Evolutionary conservation across 73 alveolate genomes (phyloP).

Genomic region (Paramecium tetraurelia): DNA sequence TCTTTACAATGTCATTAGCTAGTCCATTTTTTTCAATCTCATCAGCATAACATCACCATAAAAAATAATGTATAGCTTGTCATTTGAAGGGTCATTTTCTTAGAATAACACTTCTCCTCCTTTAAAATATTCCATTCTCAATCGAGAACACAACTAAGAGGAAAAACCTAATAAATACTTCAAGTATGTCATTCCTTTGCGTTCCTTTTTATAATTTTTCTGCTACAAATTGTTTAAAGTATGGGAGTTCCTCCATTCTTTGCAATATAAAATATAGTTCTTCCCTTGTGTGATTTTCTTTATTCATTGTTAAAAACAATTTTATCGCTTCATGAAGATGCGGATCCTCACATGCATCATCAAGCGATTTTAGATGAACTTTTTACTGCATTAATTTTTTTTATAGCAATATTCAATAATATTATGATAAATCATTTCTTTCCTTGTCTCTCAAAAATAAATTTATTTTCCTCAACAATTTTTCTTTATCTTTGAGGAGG

Average conservation of each 20-base stretch:
- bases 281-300: background rate
- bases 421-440: background rate
- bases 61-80: constrained; percentile 4
- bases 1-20: background rate
- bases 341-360: background rate
- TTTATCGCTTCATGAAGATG: constrained; percentile 12
- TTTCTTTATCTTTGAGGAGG: background rate
- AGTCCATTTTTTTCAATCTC: constrained; percentile 24
- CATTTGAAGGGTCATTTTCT: constrained; percentile 46
- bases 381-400: background rate
- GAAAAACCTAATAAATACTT: background rate
- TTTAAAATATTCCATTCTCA: constrained; percentile 35
- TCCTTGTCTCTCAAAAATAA: background rate
- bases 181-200: background rate
- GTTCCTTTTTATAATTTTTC: constrained; percentile 10
- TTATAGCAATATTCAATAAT: constrained; percentile 1
- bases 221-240: background rate
- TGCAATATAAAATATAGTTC: background rate
- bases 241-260: constrained; percentile 24
- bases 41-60: constrained; percentile 8
- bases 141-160: background rate
- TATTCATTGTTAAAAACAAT: background rate
- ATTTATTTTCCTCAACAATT: background rate
- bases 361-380: background rate
- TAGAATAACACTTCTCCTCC: constrained; percentile 23